Conservation (phyloP, 2,329 filamentous ascomycete genomes). For the Cladophialophora psammophila region DNA sequence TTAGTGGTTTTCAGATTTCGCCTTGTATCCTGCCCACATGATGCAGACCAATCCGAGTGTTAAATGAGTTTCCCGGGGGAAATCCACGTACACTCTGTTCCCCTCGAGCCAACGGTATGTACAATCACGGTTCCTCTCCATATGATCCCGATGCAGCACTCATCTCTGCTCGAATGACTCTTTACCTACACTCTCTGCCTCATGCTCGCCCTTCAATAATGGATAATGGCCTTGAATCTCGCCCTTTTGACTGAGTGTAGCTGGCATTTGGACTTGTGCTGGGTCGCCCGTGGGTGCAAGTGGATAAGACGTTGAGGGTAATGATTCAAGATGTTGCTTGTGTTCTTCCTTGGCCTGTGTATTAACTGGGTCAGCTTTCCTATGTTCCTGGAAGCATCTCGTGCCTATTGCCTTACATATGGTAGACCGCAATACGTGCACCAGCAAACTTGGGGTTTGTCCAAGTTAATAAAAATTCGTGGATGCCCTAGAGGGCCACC, state of each 20-base stretch:
- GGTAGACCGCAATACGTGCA: conserved; percentile 95
- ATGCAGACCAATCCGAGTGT: neutral
- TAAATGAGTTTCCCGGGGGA: neutral
- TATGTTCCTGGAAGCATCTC: neutral
- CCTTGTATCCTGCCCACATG: neutral
- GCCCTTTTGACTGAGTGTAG: conserved; percentile 46
- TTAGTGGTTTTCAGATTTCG: neutral
- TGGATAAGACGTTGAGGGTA: conserved; percentile 82
- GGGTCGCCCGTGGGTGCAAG: conserved; percentile 68
- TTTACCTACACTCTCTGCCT: conserved; percentile 29
- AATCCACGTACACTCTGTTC: neutral
- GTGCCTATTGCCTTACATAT: conserved; percentile 71
- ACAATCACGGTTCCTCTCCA: conserved; percentile 6
- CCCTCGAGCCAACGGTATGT: conserved; percentile 12
- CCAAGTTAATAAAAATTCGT: conserved; percentile 94
- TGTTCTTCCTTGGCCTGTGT: conserved; percentile 86
- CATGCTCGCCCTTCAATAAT: conserved; percentile 36
- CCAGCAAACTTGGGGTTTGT: conserved; percentile 90
- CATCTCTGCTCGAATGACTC: conserved; percentile 33
- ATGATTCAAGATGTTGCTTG: conserved; percentile 80
- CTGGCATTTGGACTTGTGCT: conserved; percentile 65
- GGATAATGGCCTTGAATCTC: conserved; percentile 40
- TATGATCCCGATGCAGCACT: neutral
- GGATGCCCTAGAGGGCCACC: conserved; percentile 91
- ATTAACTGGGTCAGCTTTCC: conserved; percentile 22